phyloP scores from a whole-genome alignment of 2,329 filamentous ascomycete genomes.

The Uncinocarpus reesii region DNA sequence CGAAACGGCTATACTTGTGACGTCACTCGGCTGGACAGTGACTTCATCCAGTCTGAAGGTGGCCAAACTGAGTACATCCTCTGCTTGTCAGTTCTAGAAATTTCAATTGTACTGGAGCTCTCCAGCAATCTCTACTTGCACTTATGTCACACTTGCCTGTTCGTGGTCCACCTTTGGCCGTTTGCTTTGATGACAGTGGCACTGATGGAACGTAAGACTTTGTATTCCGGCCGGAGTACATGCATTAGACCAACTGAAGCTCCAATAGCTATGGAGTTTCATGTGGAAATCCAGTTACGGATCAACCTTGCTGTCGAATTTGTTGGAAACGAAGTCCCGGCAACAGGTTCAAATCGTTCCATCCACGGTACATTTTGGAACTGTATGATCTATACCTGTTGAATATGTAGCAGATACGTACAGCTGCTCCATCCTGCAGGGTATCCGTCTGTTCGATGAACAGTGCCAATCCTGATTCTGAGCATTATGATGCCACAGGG shows the following conservation, averaged over 20 bases:
- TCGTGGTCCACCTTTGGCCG: neutral
- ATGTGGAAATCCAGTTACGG: neutral
- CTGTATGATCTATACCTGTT: neutral
- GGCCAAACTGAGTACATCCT: too few species aligned
- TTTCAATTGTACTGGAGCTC: too few species aligned
- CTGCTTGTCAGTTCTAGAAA: too few species aligned
- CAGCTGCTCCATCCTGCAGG: neutral
- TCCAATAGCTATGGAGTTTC: neutral
- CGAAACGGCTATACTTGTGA: neutral
- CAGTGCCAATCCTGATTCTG: slow-evolving; percentile 1
- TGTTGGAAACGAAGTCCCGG: neutral
- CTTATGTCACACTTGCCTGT: neutral
- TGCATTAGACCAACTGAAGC: neutral
- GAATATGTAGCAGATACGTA: neutral
- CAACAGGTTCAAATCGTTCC: neutral
- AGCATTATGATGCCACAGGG: slow-evolving; percentile 1
- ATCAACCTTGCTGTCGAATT: neutral
- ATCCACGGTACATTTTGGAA: neutral
- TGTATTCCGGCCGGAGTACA: neutral
- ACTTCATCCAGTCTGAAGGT: neutral
- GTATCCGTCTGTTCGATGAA: neutral
- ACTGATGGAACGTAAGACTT: too few species aligned
- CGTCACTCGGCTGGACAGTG: slow-evolving; percentile 1
- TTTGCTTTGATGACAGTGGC: too few species aligned
- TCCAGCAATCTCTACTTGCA: too few species aligned